Percentiles rank a stretch among this genome's conserved stretches.
phyloP scores from a whole-genome alignment of 2,329 filamentous ascomycete genomes.

The Paracorniculantispora psalliotae region DNA sequence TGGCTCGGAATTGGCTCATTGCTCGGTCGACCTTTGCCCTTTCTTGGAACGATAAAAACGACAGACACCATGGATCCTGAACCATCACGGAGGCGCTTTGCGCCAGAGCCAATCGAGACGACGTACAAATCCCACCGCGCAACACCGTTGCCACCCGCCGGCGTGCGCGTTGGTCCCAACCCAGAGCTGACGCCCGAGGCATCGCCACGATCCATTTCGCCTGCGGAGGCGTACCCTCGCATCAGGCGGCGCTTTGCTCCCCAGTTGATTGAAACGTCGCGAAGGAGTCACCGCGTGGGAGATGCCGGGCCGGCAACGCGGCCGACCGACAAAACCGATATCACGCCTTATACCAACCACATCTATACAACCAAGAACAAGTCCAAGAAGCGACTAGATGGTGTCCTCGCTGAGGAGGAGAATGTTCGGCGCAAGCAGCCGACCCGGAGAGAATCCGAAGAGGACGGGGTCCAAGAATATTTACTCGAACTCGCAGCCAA shows the following conservation, averaged over 20 bases:
- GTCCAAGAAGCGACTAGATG: slow-evolving; percentile 33
- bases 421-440: slow-evolving; percentile 29
- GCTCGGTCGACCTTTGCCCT: neutral
- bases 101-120: slow-evolving; percentile 68
- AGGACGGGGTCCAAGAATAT: slow-evolving; percentile 71
- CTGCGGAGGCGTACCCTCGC: neutral
- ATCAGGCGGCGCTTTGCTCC: slow-evolving; percentile 58
- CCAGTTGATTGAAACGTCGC: slow-evolving; percentile 75
- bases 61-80: slow-evolving; percentile 21
- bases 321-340: slow-evolving; percentile 67
- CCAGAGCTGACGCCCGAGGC: slow-evolving; percentile 54
- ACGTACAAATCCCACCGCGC: slow-evolving; percentile 54
- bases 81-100: slow-evolving; percentile 54
- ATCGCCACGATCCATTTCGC: slow-evolving; percentile 46
- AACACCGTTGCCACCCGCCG: slow-evolving; percentile 13
- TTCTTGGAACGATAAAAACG: neutral
- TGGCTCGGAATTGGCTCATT: neutral
- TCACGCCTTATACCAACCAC: slow-evolving; percentile 58
- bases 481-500: slow-evolving; percentile 74
- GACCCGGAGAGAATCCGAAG: slow-evolving; percentile 62
- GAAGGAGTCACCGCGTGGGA: slow-evolving; percentile 62
- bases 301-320: slow-evolving; percentile 59
- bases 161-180: slow-evolving; percentile 39
- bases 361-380: slow-evolving; percentile 46
- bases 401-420: slow-evolving; percentile 21